Evolutionary conservation across 805 yeast genomes (phyloP).

Genomic region (Candida ipomoeae): DNA sequence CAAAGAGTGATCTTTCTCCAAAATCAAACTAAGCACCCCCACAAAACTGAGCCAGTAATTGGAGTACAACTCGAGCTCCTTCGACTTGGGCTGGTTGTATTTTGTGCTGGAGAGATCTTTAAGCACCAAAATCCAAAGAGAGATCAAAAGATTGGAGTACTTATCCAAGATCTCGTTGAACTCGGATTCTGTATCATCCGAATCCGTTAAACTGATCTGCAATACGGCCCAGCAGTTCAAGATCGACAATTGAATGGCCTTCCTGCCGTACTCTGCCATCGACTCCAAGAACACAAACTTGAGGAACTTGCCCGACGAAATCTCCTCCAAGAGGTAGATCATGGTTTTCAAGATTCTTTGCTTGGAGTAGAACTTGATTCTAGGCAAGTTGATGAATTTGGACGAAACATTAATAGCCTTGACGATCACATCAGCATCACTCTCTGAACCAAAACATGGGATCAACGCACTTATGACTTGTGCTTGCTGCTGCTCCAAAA

Average conservation of each 20-base stretch:
- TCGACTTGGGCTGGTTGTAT: slow-evolving; percentile 42
- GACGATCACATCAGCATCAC: slow-evolving; percentile 69
- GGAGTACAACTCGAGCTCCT: slow-evolving; percentile 47
- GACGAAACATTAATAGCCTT: slow-evolving; percentile 77
- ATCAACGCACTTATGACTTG: slow-evolving; percentile 85
- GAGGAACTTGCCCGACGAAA: slow-evolving; percentile 38
- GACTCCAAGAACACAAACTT: slow-evolving; percentile 54
- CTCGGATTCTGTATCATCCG: slow-evolving; percentile 33
- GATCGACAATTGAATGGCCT: slow-evolving; percentile 54
- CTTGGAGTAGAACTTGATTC: slow-evolving; percentile 42
- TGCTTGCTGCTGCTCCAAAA: slow-evolving; percentile 90
- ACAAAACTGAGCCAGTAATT: slow-evolving; percentile 73
- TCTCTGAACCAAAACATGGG: slow-evolving; percentile 75
- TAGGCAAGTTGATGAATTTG: slow-evolving; percentile 53
- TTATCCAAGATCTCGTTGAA: slow-evolving; percentile 49
- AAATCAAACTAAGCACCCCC: slow-evolving; percentile 65
- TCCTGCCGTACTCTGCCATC: slow-evolving; percentile 42
- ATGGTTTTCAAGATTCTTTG: slow-evolving; percentile 58
- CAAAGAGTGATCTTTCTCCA: slow-evolving; percentile 46
- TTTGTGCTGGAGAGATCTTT: slow-evolving; percentile 69
- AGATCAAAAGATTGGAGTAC: slow-evolving; percentile 57
- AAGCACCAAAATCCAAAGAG: slow-evolving; percentile 75
- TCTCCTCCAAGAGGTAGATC: slow-evolving; percentile 61
- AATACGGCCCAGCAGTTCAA: slow-evolving; percentile 73
- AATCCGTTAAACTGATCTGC: slow-evolving; percentile 30